Evolutionary conservation across 768 basidiomycete species (phyloP).

Genomic region (Phanerodontia chrysosporium): DNA sequence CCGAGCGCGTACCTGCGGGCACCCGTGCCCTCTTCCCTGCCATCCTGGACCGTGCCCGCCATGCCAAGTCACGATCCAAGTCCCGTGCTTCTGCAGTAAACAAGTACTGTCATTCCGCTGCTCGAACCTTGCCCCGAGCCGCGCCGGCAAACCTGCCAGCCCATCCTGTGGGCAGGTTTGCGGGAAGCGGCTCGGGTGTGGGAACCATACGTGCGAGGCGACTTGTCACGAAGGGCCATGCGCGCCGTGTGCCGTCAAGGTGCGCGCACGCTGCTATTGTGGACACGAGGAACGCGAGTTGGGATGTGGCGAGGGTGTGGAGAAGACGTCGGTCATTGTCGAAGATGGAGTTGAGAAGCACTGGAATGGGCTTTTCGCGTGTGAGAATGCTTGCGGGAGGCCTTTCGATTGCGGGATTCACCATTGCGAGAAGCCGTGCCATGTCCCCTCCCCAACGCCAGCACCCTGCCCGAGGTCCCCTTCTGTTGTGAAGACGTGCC

Average conservation of each 20-base stretch:
- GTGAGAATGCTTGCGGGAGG: conserved; percentile 58
- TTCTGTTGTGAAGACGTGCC: conserved; percentile 61
- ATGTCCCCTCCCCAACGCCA: conserved; percentile 59
- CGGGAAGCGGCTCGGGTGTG: conserved; percentile 52
- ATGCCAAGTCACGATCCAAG: conserved; percentile 73
- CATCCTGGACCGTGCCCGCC: conserved; percentile 98
- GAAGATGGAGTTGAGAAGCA: conserved; percentile 34
- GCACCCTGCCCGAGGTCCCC: conserved; percentile 75
- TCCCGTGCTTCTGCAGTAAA: conserved; percentile 76
- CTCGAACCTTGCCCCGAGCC: conserved; percentile 34
- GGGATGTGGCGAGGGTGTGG: conserved; percentile 62
- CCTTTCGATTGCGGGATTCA: conserved; percentile 78
- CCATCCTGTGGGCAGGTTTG: conserved; percentile 39
- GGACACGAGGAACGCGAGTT: conserved; percentile 59
- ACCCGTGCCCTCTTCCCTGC: conserved; percentile 80
- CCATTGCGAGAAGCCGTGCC: conserved; percentile 68
- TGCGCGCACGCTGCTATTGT: conserved; percentile 72
- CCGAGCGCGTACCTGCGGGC: conserved; percentile 61
- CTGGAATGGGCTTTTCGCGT: conserved; percentile 69
- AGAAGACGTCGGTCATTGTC: conserved; percentile 34
- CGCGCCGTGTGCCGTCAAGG: conserved; percentile 51
- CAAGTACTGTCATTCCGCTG: conserved; percentile 56
- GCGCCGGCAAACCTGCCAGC: conserved; percentile 17
- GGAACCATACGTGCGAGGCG: conserved; percentile 64
- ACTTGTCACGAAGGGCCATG: conserved; percentile 80